Conservation (phyloP, 306 rosid genomes). For the Carpinus viminea region DNA sequence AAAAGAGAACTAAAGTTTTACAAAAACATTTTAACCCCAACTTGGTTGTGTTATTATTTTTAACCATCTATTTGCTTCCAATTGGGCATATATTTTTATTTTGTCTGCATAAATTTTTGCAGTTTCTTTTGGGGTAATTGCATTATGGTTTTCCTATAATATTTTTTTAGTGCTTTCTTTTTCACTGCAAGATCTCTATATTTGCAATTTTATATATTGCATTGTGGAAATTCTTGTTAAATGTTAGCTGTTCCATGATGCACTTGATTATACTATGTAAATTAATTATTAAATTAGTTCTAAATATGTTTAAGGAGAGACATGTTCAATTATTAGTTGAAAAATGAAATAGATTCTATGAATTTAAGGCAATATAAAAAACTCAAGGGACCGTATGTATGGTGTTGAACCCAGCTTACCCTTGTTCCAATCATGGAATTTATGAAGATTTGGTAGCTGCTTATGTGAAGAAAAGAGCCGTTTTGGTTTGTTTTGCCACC, state of each 20-base stretch:
- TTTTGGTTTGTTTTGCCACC: neutral
- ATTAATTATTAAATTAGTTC: neutral
- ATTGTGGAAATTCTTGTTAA: neutral
- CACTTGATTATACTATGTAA: neutral
- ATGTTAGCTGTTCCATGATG: neutral
- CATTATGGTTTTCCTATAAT: neutral
- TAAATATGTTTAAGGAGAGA: neutral
- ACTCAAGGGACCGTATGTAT: neutral
- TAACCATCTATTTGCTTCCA: neutral
- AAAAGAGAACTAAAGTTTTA: neutral
- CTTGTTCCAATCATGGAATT: neutral
- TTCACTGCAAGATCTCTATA: neutral
- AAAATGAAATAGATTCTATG: no score
- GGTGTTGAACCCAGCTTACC: neutral
- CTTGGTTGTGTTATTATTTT: neutral
- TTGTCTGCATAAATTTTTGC: constrained; percentile 1
- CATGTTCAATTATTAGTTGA: no score
- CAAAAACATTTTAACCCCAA: neutral
- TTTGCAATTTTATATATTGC: neutral
- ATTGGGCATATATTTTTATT: neutral
- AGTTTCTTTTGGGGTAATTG: neutral
- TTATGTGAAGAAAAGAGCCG: neutral
- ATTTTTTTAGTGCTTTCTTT: neutral
- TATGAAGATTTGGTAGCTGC: neutral
- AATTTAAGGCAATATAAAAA: neutral